A percentile compares a stretch with the other conserved stretches of the same genome.
Conservation (phyloP, 192 early-diverging fungal genomes). For the Allomyces javanicus region DNA sequence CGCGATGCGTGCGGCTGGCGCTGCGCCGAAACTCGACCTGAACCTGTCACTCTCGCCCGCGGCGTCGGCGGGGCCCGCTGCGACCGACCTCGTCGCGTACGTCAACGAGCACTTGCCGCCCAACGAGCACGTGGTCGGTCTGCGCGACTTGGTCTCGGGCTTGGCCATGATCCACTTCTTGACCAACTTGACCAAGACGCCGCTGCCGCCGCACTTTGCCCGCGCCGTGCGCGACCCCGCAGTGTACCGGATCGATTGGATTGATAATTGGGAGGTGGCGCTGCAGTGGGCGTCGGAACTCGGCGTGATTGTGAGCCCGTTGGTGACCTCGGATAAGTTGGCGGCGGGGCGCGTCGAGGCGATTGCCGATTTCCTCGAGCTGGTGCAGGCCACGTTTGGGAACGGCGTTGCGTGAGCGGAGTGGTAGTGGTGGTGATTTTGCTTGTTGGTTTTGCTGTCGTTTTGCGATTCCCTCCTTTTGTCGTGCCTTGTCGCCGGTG, state of each 20-base stretch:
- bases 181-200: background rate
- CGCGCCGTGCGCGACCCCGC: background rate
- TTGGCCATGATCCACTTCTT: background rate
- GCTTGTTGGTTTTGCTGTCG: no score
- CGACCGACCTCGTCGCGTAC: background rate
- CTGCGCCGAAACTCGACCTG: no score
- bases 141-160: background rate
- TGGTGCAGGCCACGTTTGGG: background rate
- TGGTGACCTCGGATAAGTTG: background rate
- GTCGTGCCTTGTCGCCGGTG: no score
- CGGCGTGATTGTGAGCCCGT: background rate
- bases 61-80: no score
- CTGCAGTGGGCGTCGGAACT: background rate
- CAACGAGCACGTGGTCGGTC: background rate
- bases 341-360: background rate
- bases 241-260: background rate
- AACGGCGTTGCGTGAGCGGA: constrained; percentile 3
- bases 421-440: background rate
- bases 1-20: background rate
- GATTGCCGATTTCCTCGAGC: background rate
- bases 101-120: background rate
- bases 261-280: background rate
- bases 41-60: no score
- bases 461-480: no score
- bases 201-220: background rate